phyloP scores from a whole-genome alignment of 768 basidiomycete genomes.

The Agaricus bisporus region DNA sequence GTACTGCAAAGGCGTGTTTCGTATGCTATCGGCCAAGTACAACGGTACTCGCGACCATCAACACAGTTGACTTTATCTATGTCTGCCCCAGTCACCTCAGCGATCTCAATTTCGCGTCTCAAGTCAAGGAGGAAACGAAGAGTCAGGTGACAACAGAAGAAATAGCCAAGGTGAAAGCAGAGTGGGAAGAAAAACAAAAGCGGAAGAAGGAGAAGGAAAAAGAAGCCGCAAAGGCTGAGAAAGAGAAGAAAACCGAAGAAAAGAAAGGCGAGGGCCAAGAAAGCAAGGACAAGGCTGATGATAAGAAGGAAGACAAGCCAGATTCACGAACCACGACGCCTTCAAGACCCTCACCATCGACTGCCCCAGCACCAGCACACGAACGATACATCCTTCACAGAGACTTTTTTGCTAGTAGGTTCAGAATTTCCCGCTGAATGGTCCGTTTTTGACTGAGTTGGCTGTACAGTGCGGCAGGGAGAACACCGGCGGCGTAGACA shows the following conservation, averaged over 20 bases:
- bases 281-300: conserved; percentile 23
- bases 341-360: conserved; percentile 25
- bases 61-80: conserved; percentile 83
- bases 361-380: conserved; percentile 45
- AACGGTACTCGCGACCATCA: conserved; percentile 79
- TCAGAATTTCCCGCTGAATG: not conserved
- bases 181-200: conserved; percentile 73
- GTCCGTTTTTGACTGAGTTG: not conserved
- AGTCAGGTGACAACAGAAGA: conserved; percentile 56
- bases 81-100: conserved; percentile 75
- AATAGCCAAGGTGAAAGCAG: conserved; percentile 69
- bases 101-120: conserved; percentile 70
- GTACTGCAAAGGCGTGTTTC: conserved; percentile 72
- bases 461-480: conserved; percentile 52
- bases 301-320: conserved; percentile 21
- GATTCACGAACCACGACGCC: conserved; percentile 20
- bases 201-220: conserved; percentile 48
- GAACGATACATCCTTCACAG: conserved; percentile 78
- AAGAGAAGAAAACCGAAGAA: conserved; percentile 30
- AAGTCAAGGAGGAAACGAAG: conserved; percentile 35
- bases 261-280: conserved; percentile 30
- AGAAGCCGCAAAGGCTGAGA: conserved; percentile 38
- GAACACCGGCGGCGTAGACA: conserved; percentile 73
- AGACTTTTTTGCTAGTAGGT: conserved; percentile 61
- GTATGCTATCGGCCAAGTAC: conserved; percentile 76